Conservation (phyloP, 495 filamentous ascomycete genomes). For the Trichoderma orchidacearum region DNA sequence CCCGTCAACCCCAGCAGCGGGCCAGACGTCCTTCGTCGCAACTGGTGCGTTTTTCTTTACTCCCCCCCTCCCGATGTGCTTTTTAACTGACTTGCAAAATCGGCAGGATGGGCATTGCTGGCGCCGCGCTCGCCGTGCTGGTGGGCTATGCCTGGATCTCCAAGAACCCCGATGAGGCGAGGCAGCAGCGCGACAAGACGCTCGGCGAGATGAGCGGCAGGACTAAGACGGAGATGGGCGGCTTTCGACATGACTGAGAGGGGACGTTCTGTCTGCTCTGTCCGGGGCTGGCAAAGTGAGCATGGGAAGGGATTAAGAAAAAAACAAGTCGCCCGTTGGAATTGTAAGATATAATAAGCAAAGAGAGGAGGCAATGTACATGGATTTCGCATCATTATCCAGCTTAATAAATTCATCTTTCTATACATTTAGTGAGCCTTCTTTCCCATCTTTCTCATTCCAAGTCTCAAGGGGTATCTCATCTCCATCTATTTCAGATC, state of each 20-base stretch:
- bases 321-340: not conserved
- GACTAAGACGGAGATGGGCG: not conserved
- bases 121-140: not conserved
- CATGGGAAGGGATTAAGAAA: not conserved
- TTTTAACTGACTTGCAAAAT: not conserved
- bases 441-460: not conserved
- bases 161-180: not conserved
- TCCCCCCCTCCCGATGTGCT: too few species aligned
- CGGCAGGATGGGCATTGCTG: not conserved
- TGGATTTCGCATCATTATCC: not conserved
- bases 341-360: not conserved
- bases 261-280: not conserved
- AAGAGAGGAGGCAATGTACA: not conserved
- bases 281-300: not conserved
- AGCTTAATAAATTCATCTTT: not conserved
- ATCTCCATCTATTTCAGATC: not conserved
- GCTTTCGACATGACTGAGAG: not conserved
- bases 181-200: not conserved
- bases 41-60: not conserved
- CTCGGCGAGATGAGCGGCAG: not conserved
- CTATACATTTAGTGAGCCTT: not conserved
- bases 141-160: not conserved
- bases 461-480: not conserved
- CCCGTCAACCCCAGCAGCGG: not conserved
- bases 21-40: not conserved